Percentiles rank a stretch among this genome's conserved stretches.
phyloP scores from a whole-genome alignment of 495 filamentous ascomycete genomes.

The Parathielavia hyrcaniae region DNA sequence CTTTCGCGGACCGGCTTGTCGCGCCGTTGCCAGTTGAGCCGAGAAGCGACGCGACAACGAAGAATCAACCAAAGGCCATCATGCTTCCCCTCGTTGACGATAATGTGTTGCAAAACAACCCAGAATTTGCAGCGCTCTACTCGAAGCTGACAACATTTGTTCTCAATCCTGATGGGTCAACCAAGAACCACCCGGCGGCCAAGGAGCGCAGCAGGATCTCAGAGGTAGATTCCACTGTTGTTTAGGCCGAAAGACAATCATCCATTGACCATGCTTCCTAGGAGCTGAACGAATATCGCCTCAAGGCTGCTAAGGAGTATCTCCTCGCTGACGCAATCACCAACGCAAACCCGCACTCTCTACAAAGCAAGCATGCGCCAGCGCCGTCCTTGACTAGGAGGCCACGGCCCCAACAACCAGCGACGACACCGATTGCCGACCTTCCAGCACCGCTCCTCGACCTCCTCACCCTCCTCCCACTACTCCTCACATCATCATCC shows the following conservation, averaged over 20 bases:
- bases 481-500: slow-evolving; percentile 24
- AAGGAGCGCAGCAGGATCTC: slow-evolving; percentile 49
- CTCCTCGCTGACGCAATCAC: slow-evolving; percentile 40
- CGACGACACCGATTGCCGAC: slow-evolving; percentile 8
- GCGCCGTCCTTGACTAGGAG: slow-evolving; percentile 23
- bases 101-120: slow-evolving; percentile 54
- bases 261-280: slow-evolving; percentile 13
- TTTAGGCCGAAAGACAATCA: background rate
- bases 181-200: slow-evolving; percentile 47
- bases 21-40: background rate
- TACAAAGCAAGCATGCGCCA: slow-evolving; percentile 15
- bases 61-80: slow-evolving; percentile 13
- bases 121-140: slow-evolving; percentile 59
- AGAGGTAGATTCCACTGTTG: slow-evolving; percentile 31
- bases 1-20: slow-evolving; percentile 17
- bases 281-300: slow-evolving; percentile 39
- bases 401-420: slow-evolving; percentile 14
- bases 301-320: slow-evolving; percentile 36
- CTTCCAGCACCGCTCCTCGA: slow-evolving; percentile 35
- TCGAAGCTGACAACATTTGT: slow-evolving; percentile 52
- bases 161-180: slow-evolving; percentile 58
- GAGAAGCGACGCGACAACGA: background rate
- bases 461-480: slow-evolving; percentile 41
- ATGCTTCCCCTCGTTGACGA: slow-evolving; percentile 65
- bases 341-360: slow-evolving; percentile 20